A percentile compares a stretch with the other conserved stretches of the same genome.
phyloP scores from a whole-genome alignment of 257 asterid genomes.

The Rubia yunnanensis region DNA sequence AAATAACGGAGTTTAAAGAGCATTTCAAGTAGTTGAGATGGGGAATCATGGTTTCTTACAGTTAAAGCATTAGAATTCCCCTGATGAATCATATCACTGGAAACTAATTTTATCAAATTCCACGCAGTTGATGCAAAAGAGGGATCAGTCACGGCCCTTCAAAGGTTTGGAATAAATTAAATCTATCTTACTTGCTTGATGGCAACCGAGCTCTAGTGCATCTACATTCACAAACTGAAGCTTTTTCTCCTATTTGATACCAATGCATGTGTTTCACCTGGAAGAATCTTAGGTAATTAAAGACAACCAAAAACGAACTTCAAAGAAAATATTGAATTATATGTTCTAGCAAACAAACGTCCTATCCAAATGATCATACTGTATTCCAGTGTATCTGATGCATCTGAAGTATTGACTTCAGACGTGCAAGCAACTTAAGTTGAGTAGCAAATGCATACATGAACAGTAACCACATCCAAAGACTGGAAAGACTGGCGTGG shows the following conservation, averaged over 20 bases:
- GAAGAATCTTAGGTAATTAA: slow-evolving; percentile 8
- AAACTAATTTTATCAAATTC: background rate
- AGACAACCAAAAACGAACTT: background rate
- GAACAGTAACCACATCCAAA: background rate
- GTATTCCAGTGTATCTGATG: background rate
- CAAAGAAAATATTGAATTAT: background rate
- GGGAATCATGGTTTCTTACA: background rate
- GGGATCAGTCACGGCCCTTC: background rate
- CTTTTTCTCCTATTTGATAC: slow-evolving; percentile 70
- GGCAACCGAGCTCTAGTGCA: slow-evolving; percentile 86
- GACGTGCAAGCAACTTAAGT: background rate
- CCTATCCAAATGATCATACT: background rate
- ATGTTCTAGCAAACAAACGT: background rate
- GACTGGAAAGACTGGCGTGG: background rate
- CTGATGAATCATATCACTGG: background rate
- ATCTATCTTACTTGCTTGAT: slow-evolving; percentile 71
- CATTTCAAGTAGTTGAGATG: background rate
- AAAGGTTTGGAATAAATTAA: slow-evolving; percentile 8
- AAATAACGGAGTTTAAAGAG: background rate
- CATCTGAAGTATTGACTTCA: background rate
- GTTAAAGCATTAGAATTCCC: background rate
- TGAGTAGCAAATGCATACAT: background rate
- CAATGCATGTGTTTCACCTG: slow-evolving; percentile 97
- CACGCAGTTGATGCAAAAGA: background rate
- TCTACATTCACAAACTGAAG: slow-evolving; percentile 90